A percentile compares a stretch with the other conserved stretches of the same genome.
phyloP scores from a whole-genome alignment of 2,329 filamentous ascomycete genomes.

The Talaromyces pinophilus region DNA sequence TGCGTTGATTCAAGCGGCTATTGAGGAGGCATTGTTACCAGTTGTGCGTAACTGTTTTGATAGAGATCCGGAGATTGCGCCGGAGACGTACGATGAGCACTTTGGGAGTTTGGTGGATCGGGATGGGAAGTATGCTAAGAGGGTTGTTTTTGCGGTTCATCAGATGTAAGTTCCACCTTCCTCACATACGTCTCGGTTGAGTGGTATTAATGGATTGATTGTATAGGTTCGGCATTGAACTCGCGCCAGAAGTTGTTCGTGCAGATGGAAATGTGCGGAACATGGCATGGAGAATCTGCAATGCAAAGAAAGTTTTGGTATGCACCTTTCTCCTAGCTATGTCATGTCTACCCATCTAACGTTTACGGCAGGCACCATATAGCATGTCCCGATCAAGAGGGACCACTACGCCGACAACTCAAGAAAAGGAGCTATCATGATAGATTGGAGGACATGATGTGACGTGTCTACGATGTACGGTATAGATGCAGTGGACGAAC shows the following conservation, averaged over 20 bases:
- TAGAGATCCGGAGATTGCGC: constrained; percentile 85
- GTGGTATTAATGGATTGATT: constrained; percentile 24
- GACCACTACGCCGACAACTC: constrained; percentile 58
- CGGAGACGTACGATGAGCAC: constrained; percentile 71
- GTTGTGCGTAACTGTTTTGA: constrained; percentile 92
- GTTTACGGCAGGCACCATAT: constrained; percentile 61
- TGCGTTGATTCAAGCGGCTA: constrained; percentile 54
- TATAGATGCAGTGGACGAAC: background rate
- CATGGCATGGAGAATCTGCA: constrained; percentile 90
- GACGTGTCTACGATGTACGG: constrained; percentile 1
- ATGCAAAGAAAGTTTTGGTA: constrained; percentile 87
- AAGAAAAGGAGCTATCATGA: constrained; percentile 8
- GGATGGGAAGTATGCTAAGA: constrained; percentile 82
- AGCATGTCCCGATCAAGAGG: constrained; percentile 69
- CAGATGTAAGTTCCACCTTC: constrained; percentile 67
- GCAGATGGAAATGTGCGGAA: constrained; percentile 90
- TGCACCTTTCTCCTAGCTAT: background rate
- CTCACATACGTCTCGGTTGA: background rate
- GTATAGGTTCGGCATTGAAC: constrained; percentile 80
- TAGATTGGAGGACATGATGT: background rate
- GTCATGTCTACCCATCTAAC: background rate
- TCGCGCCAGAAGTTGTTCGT: constrained; percentile 86
- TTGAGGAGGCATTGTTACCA: constrained; percentile 77
- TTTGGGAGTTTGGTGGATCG: constrained; percentile 85
- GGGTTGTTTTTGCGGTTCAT: constrained; percentile 90